Evolutionary conservation across 352 stramenopile species (phyloP), one percentile per base, ranked within the genome.

Genomic region (Halophytophthora polymorphica): DNA sequence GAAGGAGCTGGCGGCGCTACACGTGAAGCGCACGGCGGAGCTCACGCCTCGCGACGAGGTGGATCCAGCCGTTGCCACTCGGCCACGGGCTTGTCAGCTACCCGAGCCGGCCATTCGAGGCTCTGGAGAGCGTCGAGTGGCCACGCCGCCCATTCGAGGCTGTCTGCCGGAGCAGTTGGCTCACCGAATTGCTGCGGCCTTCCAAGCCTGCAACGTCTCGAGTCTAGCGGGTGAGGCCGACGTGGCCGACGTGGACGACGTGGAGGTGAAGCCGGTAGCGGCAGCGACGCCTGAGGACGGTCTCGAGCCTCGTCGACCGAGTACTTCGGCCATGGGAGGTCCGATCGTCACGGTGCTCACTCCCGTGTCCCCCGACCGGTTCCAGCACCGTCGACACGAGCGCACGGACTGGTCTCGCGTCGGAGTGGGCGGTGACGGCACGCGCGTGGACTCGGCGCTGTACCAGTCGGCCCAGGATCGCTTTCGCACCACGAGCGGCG

Each of bases 341-440:
- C 62, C 66, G 40, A 36, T 49, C 13, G 58, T 78, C 28, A 45
- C 63, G 39, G 42, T 70, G 0, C 23, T 83, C n/a, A 45, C 56
- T 2, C 37, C 56, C 0, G 58, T 86, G 6, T 78, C 68, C 1
- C 70, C 69, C 29, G 77, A 88, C 58, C 71, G 79, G 19, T 85
- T 80, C 45, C 63, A 64, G 41, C 77, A 86, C 55, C 73, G 66
- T 35, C 69, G 76, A 13, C 61, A 61, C 41, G 62, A 86, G 54
- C 58, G 66, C 35, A 91, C 79, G 0, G 83, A 94, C 63, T 95
- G 85, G 83, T 77, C 61, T 29, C 76, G 79, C 45, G 77, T 93
- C n/a, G 85, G 83, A 18, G 52, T 84, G 19, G 83, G 83, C 23
- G 76, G 83, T 2, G 73, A 91, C 42, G 82, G 85, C 22, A 57